phyloP scores from a whole-genome alignment of 2,329 filamentous ascomycete genomes.

The Orbilia javanica region DNA sequence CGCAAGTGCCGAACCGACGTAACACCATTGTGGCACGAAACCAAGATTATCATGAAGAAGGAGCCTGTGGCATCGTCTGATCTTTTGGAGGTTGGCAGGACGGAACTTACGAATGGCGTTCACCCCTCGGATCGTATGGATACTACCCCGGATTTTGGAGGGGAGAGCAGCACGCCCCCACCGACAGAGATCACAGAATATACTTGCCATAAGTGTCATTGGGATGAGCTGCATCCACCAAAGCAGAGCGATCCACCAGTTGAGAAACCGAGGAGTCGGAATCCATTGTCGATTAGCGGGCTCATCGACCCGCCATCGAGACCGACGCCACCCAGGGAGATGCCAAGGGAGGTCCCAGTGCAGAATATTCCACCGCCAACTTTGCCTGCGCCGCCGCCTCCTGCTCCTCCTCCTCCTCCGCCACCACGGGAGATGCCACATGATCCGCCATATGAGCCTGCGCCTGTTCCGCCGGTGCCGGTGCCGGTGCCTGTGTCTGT shows the following conservation, averaged over 20 bases:
- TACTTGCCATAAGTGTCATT: slow-evolving; percentile 61
- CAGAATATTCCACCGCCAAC: slow-evolving; percentile 47
- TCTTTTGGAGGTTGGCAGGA: slow-evolving; percentile 41
- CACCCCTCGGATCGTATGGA: slow-evolving; percentile 52
- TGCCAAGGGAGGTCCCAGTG: slow-evolving; percentile 46
- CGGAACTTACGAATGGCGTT: slow-evolving; percentile 43
- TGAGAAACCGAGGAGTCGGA: slow-evolving; percentile 49
- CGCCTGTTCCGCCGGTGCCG: slow-evolving; percentile 50
- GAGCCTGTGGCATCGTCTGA: slow-evolving; percentile 37
- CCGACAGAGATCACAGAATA: slow-evolving; percentile 59
- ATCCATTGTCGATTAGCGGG: slow-evolving; percentile 53
- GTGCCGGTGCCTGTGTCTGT: slow-evolving; percentile 27
- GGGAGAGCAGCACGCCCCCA: slow-evolving; percentile 44
- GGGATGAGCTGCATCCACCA: slow-evolving; percentile 59
- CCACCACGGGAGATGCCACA: slow-evolving; percentile 56
- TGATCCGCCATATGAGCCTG: slow-evolving; percentile 59
- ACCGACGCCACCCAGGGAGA: slow-evolving; percentile 37
- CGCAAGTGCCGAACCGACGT: slow-evolving; percentile 61
- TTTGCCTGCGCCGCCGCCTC: slow-evolving; percentile 36
- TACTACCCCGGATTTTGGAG: slow-evolving; percentile 40
- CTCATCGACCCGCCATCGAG: slow-evolving; percentile 49
- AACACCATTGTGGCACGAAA: slow-evolving; percentile 62
- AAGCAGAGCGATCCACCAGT: slow-evolving; percentile 42
- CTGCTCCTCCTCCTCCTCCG: slow-evolving; percentile 51
- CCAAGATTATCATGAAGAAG: slow-evolving; percentile 58